Percentiles rank a stretch among this genome's conserved stretches.
phyloP scores from a whole-genome alignment of 148 eudicot species.

The Arbutus unedo region DNA sequence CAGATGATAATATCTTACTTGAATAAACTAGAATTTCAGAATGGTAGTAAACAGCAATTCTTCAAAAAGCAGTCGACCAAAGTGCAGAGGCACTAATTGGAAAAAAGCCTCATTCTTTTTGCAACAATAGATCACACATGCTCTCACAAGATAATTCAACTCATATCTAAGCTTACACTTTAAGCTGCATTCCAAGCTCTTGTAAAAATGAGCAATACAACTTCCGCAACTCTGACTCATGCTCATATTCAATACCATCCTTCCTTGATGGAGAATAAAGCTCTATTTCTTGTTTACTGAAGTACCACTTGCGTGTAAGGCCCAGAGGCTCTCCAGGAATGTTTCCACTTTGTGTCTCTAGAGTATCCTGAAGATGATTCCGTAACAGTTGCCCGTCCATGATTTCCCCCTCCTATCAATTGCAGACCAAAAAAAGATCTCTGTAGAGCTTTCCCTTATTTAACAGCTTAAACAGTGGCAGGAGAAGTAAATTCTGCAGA shows the following conservation, averaged over 20 bases:
- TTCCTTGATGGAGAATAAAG: constrained; percentile 66
- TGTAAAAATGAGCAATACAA: constrained; percentile 58
- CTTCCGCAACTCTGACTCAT: constrained; percentile 51
- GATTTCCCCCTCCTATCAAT: constrained; percentile 24
- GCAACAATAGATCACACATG: not conserved
- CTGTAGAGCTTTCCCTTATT: not conserved
- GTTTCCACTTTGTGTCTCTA: not conserved
- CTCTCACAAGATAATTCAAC: not conserved
- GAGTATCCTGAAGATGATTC: constrained; percentile 22
- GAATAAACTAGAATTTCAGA: not conserved
- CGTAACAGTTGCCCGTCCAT: constrained; percentile 31
- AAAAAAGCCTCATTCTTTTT: not conserved
- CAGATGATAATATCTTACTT: constrained; percentile 8
- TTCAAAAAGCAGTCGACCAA: not conserved
- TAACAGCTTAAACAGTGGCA: not conserved
- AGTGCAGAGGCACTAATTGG: not conserved
- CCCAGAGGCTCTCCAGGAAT: constrained; percentile 18
- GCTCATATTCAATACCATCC: constrained; percentile 50
- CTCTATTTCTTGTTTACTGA: constrained; percentile 55
- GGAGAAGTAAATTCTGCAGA: constrained; percentile 7
- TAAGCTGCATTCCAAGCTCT: constrained; percentile 68
- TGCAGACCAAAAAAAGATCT: not conserved
- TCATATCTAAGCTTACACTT: constrained; percentile 47
- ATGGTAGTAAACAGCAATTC: not conserved
- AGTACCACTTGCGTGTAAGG: constrained; percentile 52